Evolutionary conservation across 345 rosid species (phyloP).

Genomic region (Gossypium raimondii): DNA sequence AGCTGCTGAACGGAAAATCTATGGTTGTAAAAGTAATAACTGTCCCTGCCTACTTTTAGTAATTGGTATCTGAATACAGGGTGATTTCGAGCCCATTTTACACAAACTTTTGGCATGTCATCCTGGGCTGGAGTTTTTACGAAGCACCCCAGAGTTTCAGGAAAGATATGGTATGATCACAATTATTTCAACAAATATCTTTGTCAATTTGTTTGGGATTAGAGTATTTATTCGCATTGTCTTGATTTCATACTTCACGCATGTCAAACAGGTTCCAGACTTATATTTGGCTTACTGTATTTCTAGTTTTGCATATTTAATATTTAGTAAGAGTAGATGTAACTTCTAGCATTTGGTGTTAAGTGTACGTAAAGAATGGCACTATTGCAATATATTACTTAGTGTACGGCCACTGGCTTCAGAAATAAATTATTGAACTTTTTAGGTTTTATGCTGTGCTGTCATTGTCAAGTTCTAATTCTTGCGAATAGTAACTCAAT

Average conservation of each 20-base stretch:
- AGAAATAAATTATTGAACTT: neutral
- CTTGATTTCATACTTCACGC: neutral
- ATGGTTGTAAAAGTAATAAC: neutral
- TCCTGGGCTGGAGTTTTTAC: slow-evolving; percentile 82
- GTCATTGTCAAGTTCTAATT: neutral
- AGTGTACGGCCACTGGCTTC: neutral
- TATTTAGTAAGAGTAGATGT: no score
- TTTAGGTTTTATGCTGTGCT: neutral
- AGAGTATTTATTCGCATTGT: neutral
- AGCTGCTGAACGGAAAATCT: neutral
- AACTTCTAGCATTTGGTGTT: neutral
- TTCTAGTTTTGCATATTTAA: neutral
- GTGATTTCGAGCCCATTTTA: slow-evolving; percentile 77
- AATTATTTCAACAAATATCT: slow-evolving; percentile 7
- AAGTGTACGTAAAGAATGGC: neutral
- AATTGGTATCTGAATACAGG: slow-evolving; percentile 40
- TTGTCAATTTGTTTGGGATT: neutral
- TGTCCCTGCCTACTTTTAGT: neutral
- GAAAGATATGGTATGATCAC: slow-evolving; percentile 72
- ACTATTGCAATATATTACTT: neutral
- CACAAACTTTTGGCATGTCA: slow-evolving; percentile 70
- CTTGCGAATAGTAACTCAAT: neutral
- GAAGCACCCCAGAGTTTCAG: slow-evolving; percentile 79
- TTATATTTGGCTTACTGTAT: neutral
- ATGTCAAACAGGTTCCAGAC: neutral